A percentile compares a stretch with the other conserved stretches of the same genome.
Evolutionary conservation across 345 rosid species (phyloP).

Genomic region (Boechera stricta): DNA sequence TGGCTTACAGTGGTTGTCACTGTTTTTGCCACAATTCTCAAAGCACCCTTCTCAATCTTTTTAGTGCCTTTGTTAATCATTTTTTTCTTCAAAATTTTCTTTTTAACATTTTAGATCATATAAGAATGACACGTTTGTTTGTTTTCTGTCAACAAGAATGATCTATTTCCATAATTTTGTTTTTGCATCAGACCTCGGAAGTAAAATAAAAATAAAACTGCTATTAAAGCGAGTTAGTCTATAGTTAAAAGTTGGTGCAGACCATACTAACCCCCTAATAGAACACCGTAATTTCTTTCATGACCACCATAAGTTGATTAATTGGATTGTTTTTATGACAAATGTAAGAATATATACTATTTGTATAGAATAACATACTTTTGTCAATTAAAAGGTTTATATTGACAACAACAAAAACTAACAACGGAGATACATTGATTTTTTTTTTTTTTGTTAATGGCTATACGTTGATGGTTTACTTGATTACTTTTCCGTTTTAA

Average conservation of each 20-base stretch:
- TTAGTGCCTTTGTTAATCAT: slow-evolving; percentile 27
- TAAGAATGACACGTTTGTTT: slow-evolving; percentile 1
- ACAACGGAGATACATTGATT: background rate
- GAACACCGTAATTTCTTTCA: too few relatives aligned
- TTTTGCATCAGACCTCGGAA: background rate
- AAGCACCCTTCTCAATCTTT: slow-evolving; percentile 2
- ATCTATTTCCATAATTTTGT: too few relatives aligned
- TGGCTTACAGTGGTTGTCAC: slow-evolving; percentile 21
- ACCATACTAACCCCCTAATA: too few relatives aligned
- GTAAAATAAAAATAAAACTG: too few relatives aligned
- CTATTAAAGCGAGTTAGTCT: too few relatives aligned
- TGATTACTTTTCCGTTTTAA: background rate
- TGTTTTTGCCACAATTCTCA: slow-evolving; percentile 34
- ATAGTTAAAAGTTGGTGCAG: too few relatives aligned
- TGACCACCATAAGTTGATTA: background rate
- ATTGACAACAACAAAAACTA: background rate
- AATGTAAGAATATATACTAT: too few relatives aligned
- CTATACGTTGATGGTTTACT: background rate
- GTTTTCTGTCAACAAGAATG: background rate
- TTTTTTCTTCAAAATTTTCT: background rate
- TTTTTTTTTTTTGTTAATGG: too few relatives aligned
- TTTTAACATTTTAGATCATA: background rate
- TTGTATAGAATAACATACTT: background rate
- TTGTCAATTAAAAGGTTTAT: background rate
- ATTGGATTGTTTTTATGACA: background rate